phyloP scores from a whole-genome alignment of 306 rosid genomes.

The Fragaria nilgerrensis region DNA sequence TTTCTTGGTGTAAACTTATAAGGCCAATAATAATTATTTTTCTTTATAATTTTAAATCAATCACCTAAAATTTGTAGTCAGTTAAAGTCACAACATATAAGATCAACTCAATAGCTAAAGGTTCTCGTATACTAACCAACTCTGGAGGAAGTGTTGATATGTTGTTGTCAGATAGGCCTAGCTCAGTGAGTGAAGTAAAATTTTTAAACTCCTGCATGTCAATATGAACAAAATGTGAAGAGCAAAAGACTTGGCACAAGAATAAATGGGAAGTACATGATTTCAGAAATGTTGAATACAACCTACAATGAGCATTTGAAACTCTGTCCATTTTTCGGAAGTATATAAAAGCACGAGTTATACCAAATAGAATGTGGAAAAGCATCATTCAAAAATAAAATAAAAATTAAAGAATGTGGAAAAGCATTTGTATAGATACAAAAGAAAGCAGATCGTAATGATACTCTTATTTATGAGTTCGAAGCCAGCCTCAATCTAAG shows the following conservation, averaged over 20 bases:
- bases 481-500: not conserved
- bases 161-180: conserved; percentile 79
- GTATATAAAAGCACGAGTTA: not conserved
- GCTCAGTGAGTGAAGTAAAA: conserved; percentile 68
- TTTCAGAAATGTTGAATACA: conserved; percentile 9
- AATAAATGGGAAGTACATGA: conserved; percentile 8
- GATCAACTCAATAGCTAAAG: conserved; percentile 16
- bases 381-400: not conserved
- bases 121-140: conserved; percentile 58
- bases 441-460: not conserved
- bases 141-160: conserved; percentile 78
- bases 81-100: not conserved
- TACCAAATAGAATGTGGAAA: not conserved
- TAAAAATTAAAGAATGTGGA: not conserved
- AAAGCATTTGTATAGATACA: not conserved
- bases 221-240: conserved; percentile 14
- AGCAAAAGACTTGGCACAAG: conserved; percentile 8
- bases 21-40: not conserved
- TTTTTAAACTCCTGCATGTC: conserved; percentile 63
- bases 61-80: not conserved
- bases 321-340: not conserved
- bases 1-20: not conserved
- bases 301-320: not conserved
- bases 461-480: not conserved
- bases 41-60: not conserved